Evolutionary conservation across 2,329 filamentous ascomycete genomes (phyloP).

Genomic region (Escovopsis sp.): DNA sequence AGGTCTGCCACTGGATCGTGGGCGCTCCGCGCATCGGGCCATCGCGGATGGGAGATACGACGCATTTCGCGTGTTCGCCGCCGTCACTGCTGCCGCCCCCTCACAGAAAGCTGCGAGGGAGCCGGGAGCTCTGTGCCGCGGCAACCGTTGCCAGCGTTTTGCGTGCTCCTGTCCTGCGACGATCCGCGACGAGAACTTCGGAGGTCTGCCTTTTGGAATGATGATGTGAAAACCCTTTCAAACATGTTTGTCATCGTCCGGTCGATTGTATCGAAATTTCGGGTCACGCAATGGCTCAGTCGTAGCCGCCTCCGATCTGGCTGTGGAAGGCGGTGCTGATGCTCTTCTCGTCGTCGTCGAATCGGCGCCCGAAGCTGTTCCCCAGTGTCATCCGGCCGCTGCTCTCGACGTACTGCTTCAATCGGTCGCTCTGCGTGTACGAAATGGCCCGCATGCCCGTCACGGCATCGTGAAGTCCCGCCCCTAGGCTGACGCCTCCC

Average conservation of each 20-base stretch:
- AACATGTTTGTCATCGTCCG: slow-evolving; percentile 12
- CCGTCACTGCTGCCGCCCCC: too few relatives aligned
- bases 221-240: too few relatives aligned
- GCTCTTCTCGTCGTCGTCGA: slow-evolving; percentile 90
- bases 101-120: slow-evolving; percentile 13
- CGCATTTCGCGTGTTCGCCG: too few relatives aligned
- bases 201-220: neutral
- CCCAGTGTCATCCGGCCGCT: slow-evolving; percentile 52
- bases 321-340: slow-evolving; percentile 94
- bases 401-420: slow-evolving; percentile 89
- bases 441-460: slow-evolving; percentile 46
- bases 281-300: slow-evolving; percentile 22
- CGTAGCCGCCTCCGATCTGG: slow-evolving; percentile 58
- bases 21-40: too few relatives aligned
- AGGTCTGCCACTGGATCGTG: too few relatives aligned
- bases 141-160: too few relatives aligned
- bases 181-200: slow-evolving; percentile 1
- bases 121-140: too few relatives aligned
- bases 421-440: slow-evolving; percentile 54
- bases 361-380: slow-evolving; percentile 54
- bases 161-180: too few relatives aligned
- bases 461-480: slow-evolving; percentile 61
- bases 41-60: too few relatives aligned
- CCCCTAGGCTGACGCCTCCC: slow-evolving; percentile 73
- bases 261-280: slow-evolving; percentile 12